Evolutionary conservation across 805 yeast genomes (phyloP).

Genomic region (Debaryomyces castellii): DNA sequence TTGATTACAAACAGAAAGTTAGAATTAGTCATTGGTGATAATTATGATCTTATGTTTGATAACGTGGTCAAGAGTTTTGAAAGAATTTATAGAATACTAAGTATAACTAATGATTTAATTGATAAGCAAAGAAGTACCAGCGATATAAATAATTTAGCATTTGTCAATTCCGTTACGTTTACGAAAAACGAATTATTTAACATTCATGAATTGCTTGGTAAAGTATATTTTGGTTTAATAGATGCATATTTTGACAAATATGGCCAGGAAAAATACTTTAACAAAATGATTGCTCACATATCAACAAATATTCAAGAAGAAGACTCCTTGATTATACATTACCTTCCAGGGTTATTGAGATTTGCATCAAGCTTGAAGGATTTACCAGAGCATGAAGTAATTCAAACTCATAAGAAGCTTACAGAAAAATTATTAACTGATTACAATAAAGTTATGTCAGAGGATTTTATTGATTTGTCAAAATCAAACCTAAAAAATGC

Average conservation of each 20-base stretch:
- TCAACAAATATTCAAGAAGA: conserved; percentile 48
- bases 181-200: conserved; percentile 61
- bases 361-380: conserved; percentile 41
- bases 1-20: conserved; percentile 21
- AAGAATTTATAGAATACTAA: conserved; percentile 55
- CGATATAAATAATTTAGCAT: conserved; percentile 46
- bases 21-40: conserved; percentile 19
- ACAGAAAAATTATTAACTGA: conserved; percentile 26
- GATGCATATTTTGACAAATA: conserved; percentile 33
- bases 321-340: conserved; percentile 65
- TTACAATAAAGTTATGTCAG: conserved; percentile 18
- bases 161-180: conserved; percentile 44
- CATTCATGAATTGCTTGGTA: conserved; percentile 73
- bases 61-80: conserved; percentile 55
- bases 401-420: conserved; percentile 39
- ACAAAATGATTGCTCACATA: conserved; percentile 44
- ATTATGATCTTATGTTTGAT: conserved; percentile 27
- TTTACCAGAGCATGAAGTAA: conserved; percentile 32
- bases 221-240: conserved; percentile 55
- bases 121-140: conserved; percentile 50
- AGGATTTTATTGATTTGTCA: conserved; percentile 30
- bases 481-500: conserved; percentile 30
- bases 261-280: conserved; percentile 32
- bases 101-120: conserved; percentile 49
- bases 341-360: conserved; percentile 56